Evolutionary conservation across 2,329 filamentous ascomycete genomes (phyloP), one percentile per base, ranked within the genome.

Genomic region (Fusarium poae): DNA sequence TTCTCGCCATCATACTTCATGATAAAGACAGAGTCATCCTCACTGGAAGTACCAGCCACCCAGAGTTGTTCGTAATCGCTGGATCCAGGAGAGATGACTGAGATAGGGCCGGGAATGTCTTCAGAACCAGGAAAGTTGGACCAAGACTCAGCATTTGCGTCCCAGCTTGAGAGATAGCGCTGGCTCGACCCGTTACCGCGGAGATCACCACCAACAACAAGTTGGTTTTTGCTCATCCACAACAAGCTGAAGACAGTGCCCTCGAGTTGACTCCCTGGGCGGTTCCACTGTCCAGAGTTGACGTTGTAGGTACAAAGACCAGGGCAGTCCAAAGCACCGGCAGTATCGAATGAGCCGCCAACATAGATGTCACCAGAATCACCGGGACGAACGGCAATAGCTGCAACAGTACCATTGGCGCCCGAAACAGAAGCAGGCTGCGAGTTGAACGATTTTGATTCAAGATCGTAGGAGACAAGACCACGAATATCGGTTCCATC

Each of bases 271-370:
- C 86, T 87, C 11, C 93, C 94, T 16, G 94, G 92, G 37, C 91
- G 88, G 73, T 86, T 91, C 95, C 95, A 99, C 74, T 94, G 91
- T 16, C 85, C 86, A 6, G 85, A 84, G 10, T 87, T 82, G 3
- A 89, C 88, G 75, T 91, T 89, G 80, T 92, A 97, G 62, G 91
- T 83, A 79, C 96, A 99, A 25, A 99, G 87, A 46, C 88, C 90
- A 5, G 91, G 89, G 77, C 96, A 99, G 42, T 88, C 89, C 30
- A 98, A 85, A 6, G 91, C 90, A 29, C 96, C 96, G 20, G 94
- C 96, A 32, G 87, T 88, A n/a, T 88, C 83, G 75, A 98, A 99
- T 12, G 87, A 88, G 32, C 96, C 96, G 37, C 91, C 95, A 32
- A 99, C 91, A 75, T 92, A 99, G 15, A 99, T 84, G 51, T 96